Evolutionary conservation across 2,329 filamentous ascomycete genomes (phyloP).

Genomic region (Penicillium occitanis): DNA sequence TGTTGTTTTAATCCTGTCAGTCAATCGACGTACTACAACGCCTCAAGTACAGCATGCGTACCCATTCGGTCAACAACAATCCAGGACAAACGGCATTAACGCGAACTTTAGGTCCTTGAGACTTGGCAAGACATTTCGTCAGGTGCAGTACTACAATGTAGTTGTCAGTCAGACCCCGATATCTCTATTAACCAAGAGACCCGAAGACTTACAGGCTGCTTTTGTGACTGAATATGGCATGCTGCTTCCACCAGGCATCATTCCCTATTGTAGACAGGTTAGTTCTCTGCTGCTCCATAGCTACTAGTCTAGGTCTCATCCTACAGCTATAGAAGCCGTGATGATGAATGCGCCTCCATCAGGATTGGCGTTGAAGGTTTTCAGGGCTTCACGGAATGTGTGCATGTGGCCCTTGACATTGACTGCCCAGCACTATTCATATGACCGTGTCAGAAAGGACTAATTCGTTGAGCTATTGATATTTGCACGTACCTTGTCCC

Average conservation of each 20-base stretch:
- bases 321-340: slow-evolving; percentile 61
- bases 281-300: slow-evolving; percentile 2
- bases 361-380: slow-evolving; percentile 60
- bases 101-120: slow-evolving; percentile 61
- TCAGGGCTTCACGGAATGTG: slow-evolving; percentile 57
- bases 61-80: slow-evolving; percentile 68
- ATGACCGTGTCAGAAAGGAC: neutral
- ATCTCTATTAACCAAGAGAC: neutral
- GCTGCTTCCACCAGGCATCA: slow-evolving; percentile 54
- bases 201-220: slow-evolving; percentile 56
- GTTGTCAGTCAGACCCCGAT: slow-evolving; percentile 1
- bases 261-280: slow-evolving; percentile 38
- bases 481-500: slow-evolving; percentile 56
- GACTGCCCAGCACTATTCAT: slow-evolving; percentile 56
- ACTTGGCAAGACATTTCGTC: slow-evolving; percentile 63
- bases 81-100: slow-evolving; percentile 66
- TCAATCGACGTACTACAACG: neutral
- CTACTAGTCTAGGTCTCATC: slow-evolving; percentile 20
- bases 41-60: slow-evolving; percentile 28
- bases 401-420: slow-evolving; percentile 60
- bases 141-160: slow-evolving; percentile 56
- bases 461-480: slow-evolving; percentile 19
- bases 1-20: slow-evolving; percentile 23
- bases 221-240: slow-evolving; percentile 78
- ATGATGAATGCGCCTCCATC: slow-evolving; percentile 65